Evolutionary conservation across 371 early-diverging fungal genomes (phyloP).

Genomic region (Dentiscutata heterogama): DNA sequence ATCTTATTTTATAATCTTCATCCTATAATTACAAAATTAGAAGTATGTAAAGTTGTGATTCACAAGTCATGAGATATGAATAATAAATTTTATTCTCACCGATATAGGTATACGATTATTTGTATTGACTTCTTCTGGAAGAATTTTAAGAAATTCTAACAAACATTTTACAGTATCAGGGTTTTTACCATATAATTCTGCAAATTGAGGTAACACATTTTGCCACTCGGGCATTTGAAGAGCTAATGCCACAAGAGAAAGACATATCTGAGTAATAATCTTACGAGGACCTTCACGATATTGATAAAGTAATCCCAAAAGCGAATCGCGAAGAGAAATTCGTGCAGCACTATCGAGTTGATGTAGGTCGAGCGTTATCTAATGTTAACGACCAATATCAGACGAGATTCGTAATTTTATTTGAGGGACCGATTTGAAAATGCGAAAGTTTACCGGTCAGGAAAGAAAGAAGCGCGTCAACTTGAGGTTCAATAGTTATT

Average conservation of each 20-base stretch:
- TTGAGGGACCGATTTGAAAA: background rate
- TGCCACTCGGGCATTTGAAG: conserved; percentile 88
- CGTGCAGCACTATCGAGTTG: conserved; percentile 78
- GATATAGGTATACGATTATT: conserved; percentile 74
- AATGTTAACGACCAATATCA: conserved; percentile 17
- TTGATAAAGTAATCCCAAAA: conserved; percentile 70
- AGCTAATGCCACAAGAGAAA: conserved; percentile 88
- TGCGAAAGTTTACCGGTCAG: conserved; percentile 7
- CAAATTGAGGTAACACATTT: conserved; percentile 77
- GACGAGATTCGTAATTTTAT: background rate
- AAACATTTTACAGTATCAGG: conserved; percentile 68
- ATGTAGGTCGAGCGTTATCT: conserved; percentile 84
- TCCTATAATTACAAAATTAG: conserved; percentile 57
- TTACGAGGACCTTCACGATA: conserved; percentile 67
- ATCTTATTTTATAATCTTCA: conserved; percentile 68
- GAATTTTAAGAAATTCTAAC: conserved; percentile 82
- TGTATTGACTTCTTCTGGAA: conserved; percentile 88
- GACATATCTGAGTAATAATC: conserved; percentile 84
- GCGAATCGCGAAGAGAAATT: conserved; percentile 80
- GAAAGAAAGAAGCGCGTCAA: conserved; percentile 19
- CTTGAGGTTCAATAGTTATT: conserved; percentile 6
- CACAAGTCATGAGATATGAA: background rate
- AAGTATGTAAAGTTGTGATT: background rate
- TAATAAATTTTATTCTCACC: conserved; percentile 50
- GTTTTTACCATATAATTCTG: conserved; percentile 68